Evolutionary conservation across 1,284 basidiomycete genomes (phyloP), one percentile per base, ranked within the genome.

Genomic region (Marasmius oreades): DNA sequence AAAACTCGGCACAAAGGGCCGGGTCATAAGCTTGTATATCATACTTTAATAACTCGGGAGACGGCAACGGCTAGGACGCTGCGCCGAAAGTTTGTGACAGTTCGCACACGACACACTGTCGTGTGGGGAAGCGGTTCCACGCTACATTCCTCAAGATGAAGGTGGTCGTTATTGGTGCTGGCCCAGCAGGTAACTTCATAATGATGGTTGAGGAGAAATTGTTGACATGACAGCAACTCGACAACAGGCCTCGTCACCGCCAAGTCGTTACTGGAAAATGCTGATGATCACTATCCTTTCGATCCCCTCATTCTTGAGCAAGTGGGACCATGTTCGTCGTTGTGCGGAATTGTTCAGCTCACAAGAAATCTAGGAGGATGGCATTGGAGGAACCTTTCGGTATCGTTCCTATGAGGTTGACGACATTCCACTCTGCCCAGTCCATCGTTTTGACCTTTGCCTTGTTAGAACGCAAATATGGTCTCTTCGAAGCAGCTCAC

Each of bases 401-500:
- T 77, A 74, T 56, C 67, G 74, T 8, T 71, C 74, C 3, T 77
- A 77, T 55, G 68, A 76, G 67, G 76, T 73, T 52, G 26, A 55
- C 45, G 11, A 0, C 14, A 8, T 45, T 37, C 2, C n/a, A 37
- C 36, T 53, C 28, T 10, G 10, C 24, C n/a, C n/a, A 11, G 7
- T 20, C 2, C 42, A 20, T 34, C 14, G 3, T 36, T 16, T 16
- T 47, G 23, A 47, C 10, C 22, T 23, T 46, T 22, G 33, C 51
- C 63, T 73, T 33, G 24, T 63, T 67, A 86, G 75, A 82, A 84
- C 58, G 79, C 82, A 31, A 77, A 71, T 28, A 69, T 84, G 26
- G 82, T 84, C 23, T 82, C 79, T 1, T 82, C 79, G 7, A 82
- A 83, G 63, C 85, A 86, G 64, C 71, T 87, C 47, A 87, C 85